Evolutionary conservation across 805 yeast genomes (phyloP).

Genomic region (Blastobotrys terrestris): DNA sequence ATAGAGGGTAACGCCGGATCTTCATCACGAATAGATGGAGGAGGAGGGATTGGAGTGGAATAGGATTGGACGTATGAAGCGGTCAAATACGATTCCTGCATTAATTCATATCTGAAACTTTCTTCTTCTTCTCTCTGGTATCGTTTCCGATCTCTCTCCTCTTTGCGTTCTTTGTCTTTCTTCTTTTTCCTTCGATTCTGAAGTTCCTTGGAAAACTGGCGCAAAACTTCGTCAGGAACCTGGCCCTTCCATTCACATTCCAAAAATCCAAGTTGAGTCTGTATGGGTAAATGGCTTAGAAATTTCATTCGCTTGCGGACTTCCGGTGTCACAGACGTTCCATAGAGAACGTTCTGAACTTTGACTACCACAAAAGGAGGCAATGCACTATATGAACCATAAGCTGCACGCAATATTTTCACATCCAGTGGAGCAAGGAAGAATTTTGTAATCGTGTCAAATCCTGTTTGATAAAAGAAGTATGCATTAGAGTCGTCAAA

Average conservation of each 20-base stretch:
- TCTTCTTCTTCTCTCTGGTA: conserved; percentile 34
- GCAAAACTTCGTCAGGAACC: conserved; percentile 24
- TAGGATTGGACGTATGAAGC: conserved; percentile 5
- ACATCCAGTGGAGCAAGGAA: conserved; percentile 77
- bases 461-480: conserved; percentile 74
- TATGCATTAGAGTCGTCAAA: conserved; percentile 42
- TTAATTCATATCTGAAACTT: conserved; percentile 29
- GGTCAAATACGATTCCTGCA: conserved; percentile 3
- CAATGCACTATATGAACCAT: conserved; percentile 54
- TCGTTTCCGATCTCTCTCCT: conserved; percentile 22
- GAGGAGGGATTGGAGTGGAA: conserved; percentile 1
- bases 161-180: conserved; percentile 22
- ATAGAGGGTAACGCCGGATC: conserved; percentile 11
- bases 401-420: conserved; percentile 59
- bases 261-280: conserved; percentile 74
- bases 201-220: conserved; percentile 23
- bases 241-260: conserved; percentile 75
- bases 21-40: conserved; percentile 4
- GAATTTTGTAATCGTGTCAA: conserved; percentile 57
- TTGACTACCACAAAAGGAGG: conserved; percentile 59
- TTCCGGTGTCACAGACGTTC: conserved; percentile 56
- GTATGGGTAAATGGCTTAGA: conserved; percentile 74
- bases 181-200: conserved; percentile 20
- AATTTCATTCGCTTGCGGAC: conserved; percentile 60
- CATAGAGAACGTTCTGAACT: conserved; percentile 66